These are phyloP conservation scores for Brassica balearica DNA, from an alignment of 441 rosid species.

Conservation along the genomic window DNA sequence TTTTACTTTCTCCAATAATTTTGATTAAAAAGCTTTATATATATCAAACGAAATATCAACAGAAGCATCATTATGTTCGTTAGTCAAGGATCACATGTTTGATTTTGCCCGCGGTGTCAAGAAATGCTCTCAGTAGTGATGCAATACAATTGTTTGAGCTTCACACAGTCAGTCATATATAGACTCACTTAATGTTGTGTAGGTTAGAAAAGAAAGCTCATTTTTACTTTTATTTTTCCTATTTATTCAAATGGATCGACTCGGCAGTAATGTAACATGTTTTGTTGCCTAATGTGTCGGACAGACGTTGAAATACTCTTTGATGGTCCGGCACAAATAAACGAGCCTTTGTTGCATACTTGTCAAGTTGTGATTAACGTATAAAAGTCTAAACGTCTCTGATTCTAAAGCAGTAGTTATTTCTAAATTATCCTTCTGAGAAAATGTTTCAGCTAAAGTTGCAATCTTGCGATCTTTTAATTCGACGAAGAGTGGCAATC, in stretches of 20 bases:
- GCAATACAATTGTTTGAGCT: background rate
- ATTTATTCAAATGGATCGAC: background rate
- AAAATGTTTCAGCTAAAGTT: background rate
- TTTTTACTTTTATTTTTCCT: background rate
- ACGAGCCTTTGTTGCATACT: background rate
- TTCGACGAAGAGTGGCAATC: background rate
- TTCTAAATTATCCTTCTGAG: background rate
- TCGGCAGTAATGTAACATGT: background rate
- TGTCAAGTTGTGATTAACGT: background rate
- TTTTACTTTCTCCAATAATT: too few relatives aligned
- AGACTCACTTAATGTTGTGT: background rate
- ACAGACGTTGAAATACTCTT: background rate
- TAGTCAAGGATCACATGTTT: background rate
- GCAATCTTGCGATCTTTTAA: background rate
- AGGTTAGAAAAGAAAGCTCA: background rate
- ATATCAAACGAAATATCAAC: too few relatives aligned
- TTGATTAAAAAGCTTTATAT: too few relatives aligned
- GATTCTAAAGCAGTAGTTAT: background rate
- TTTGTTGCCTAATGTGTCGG: background rate
- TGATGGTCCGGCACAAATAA: background rate
- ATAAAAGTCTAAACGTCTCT: background rate
- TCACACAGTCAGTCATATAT: background rate
- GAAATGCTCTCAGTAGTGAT: background rate
- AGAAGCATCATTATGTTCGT: background rate
- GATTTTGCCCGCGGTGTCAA: background rate